phyloP scores from a whole-genome alignment of 768 basidiomycete genomes.

The Panaeolus cyanescens region DNA sequence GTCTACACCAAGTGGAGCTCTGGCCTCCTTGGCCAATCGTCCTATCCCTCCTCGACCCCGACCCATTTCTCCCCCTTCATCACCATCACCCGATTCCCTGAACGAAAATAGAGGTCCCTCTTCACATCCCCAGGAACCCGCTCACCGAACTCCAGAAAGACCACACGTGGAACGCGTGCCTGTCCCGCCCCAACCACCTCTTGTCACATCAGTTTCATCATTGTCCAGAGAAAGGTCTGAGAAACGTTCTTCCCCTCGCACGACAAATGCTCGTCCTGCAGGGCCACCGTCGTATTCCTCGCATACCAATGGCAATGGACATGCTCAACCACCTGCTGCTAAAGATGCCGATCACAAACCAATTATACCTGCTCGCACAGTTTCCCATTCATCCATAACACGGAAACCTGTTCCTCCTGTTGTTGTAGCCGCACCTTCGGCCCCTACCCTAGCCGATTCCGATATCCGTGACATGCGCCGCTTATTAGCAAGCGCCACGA shows the following conservation, averaged over 20 bases:
- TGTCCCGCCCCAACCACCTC: slow-evolving; percentile 13
- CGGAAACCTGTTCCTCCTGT: slow-evolving; percentile 25
- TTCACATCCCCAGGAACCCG: background rate
- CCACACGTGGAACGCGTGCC: background rate
- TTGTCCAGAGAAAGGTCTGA: slow-evolving; percentile 11
- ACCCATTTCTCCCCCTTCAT: slow-evolving; percentile 49
- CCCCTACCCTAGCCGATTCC: slow-evolving; percentile 29
- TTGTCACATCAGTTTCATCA: slow-evolving; percentile 14
- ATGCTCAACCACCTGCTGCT: slow-evolving; percentile 11
- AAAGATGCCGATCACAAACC: slow-evolving; percentile 16
- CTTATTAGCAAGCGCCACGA: slow-evolving; percentile 67
- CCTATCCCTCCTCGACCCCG: slow-evolving; percentile 63
- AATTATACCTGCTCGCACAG: slow-evolving; percentile 18
- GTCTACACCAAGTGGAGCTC: slow-evolving; percentile 31
- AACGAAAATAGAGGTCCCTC: slow-evolving; percentile 33
- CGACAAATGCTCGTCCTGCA: background rate
- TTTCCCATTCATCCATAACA: slow-evolving; percentile 18
- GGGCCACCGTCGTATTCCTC: slow-evolving; percentile 2
- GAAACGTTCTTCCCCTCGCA: slow-evolving; percentile 11
- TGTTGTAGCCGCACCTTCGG: slow-evolving; percentile 4
- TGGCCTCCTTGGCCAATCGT: slow-evolving; percentile 55
- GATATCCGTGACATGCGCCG: slow-evolving; percentile 69
- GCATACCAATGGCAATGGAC: slow-evolving; percentile 17
- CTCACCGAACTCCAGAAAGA: slow-evolving; percentile 7
- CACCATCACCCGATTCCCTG: slow-evolving; percentile 42